Percentiles rank a stretch among this genome's conserved stretches.
phyloP scores from a whole-genome alignment of 345 rosid species.

The Murraya paniculata region DNA sequence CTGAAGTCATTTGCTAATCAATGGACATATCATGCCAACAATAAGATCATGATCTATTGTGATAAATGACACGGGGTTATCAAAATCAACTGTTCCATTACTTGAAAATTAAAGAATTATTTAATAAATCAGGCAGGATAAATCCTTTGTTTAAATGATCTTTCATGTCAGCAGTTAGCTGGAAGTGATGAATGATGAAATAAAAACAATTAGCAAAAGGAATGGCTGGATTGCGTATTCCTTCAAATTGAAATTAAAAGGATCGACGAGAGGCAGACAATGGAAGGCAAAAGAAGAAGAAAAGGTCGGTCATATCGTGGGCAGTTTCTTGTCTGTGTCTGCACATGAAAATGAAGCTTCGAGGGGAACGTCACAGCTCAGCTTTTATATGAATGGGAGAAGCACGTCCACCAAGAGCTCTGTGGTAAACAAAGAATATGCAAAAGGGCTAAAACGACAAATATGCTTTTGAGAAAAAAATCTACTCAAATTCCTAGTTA shows the following conservation, averaged over 20 bases:
- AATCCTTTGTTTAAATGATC: neutral
- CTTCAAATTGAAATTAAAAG: neutral
- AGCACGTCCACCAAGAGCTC: neutral
- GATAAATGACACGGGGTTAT: neutral
- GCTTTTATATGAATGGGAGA: neutral
- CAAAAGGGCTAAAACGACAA: neutral
- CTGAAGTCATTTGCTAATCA: neutral
- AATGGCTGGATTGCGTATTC: neutral
- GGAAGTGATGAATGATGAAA: neutral
- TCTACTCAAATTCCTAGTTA: neutral
- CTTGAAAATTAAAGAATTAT: neutral
- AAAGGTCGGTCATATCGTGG: neutral
- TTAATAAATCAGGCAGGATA: neutral
- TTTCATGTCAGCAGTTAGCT: neutral
- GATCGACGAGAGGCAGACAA: neutral
- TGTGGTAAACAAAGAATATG: neutral
- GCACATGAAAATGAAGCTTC: constrained; percentile 1
- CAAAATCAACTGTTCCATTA: neutral
- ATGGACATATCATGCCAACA: neutral
- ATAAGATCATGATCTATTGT: neutral
- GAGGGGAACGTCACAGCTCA: neutral
- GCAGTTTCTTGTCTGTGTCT: neutral
- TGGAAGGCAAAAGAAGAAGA: neutral
- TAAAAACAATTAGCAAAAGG: neutral
- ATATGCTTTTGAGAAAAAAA: neutral